Base-by-base conservation (phyloP, 208 protist species). In the Leptomonas seymouri region DNA sequence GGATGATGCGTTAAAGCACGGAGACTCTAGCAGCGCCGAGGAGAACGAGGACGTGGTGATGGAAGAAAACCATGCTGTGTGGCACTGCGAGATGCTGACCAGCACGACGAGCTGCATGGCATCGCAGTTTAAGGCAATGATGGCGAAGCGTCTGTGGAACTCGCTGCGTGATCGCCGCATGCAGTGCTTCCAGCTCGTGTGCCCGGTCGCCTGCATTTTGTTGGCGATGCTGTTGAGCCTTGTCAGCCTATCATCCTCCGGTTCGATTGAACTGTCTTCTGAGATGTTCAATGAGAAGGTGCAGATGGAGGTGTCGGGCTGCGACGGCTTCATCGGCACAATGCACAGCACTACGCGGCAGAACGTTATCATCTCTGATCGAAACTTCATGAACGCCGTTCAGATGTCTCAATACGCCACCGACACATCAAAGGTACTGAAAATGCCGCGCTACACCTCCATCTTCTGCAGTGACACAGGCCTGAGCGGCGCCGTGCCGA, bases 101-200 rank as follows among this genome's bases (percentile, higher is more conserved):
- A 56, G 20, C 21, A 53, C n/a, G 51, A 31, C 23, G 54, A 27
- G 42, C 21, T 54, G 53, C 21, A 25, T 50, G 61, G 3, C 27
- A 55, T 84, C 60, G 46, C 89, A 94, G 81, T 80, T 94, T 28
- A 77, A 68, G 59, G 71, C 77, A 8, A 78, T 79, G 63, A 34
- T 94, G 77, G 2, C 66, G 28, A 94, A 94, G 74, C 84, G 90
- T 3, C 70, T 81, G 46, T 66, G 74, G 58, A 83, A 76, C 57
- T 60, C 81, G 30, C 46, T 87, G 39, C 80, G 90, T 12, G 90
- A 95, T 55, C 76, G 78, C 49, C 71, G 78, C 41, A 91, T 81
- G 53, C 83, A 86, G 63, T 89, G 70, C 58, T 81, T 95, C 61
- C 90, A 95, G 69, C 60, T 95, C 45, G 42, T 93, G 0, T 88